Base-by-base conservation (phyloP, 2,329 filamentous ascomycete genomes). In the Tolypocladium tropicale region DNA sequence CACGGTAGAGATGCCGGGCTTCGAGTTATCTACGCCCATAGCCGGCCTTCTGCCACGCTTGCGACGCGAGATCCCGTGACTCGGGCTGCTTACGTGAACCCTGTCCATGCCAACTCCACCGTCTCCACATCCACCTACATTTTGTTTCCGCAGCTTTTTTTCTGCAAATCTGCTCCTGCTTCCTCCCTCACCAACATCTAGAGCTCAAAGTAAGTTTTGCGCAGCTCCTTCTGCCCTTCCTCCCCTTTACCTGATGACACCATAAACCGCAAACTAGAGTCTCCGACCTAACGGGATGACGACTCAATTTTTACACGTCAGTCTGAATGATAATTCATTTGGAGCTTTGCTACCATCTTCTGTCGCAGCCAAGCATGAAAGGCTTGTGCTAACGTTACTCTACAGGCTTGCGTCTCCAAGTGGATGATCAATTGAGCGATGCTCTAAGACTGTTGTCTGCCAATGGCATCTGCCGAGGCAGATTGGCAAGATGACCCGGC, bases 231-330 rank as follows among this genome's bases (percentile, higher is more conserved):
- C 52, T 58, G 55, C 53, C 59, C 48, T 46, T 36, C 55, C 39
- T 30, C 18, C 36, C 53, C 58, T 61, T 59, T 77, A 74, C 74
- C 71, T 90, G 89, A 93, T 93, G 89, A 92, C 85, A 90, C 76
- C 78, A 77, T 79, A 81, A 86, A 90, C 88, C 87, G 82, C 85
- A 86, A 92, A 92, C 89, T 95, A 95, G 90, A 95, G 90, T 95
- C 90, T 95, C 94, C 94, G 90, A 95, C 85, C 87, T 78, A 72
- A 59, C 72, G 79, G 84, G 81, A 86, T 93, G 89, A 92, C 92
- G 93, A 86, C 73, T 83, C 73, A 62, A 79, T 83, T 84, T 89
- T 89, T 85, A 83, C 85, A 93, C 88, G 89, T 94, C 89, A 94
- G 89, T 90, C 89, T 94, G 89, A 94, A 79, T 73, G 69, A 70